Conservation (phyloP, 495 filamentous ascomycete genomes). For the Lindgomyces ingoldianus region DNA sequence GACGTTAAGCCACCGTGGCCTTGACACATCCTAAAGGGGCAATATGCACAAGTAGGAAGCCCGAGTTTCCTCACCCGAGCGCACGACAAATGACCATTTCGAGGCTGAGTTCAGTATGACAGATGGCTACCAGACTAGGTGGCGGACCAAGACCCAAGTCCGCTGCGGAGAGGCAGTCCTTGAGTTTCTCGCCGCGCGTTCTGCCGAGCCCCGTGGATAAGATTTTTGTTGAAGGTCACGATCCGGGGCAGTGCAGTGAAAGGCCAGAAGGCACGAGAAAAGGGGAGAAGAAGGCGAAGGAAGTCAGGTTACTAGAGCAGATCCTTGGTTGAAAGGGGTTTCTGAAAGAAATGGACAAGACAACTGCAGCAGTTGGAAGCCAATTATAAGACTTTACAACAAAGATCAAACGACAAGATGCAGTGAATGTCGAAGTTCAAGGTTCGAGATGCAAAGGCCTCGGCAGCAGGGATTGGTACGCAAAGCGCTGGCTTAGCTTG, state of each 20-base stretch:
- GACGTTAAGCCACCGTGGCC: background rate
- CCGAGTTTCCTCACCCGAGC: background rate
- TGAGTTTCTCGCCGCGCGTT: conserved; percentile 16
- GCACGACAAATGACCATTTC: background rate
- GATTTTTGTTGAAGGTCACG: conserved; percentile 10
- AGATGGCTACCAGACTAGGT: background rate
- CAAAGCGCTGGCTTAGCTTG: background rate
- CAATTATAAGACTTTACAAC: background rate
- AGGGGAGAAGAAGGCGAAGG: background rate
- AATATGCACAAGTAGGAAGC: background rate
- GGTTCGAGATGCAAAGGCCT: background rate
- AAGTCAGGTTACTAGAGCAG: background rate
- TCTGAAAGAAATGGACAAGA: background rate
- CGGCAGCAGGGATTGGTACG: background rate
- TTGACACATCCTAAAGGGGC: background rate
- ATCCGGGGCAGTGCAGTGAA: conserved; percentile 19
- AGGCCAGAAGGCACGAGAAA: conserved; percentile 12
- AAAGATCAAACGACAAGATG: background rate
- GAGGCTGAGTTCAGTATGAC: conserved; percentile 13
- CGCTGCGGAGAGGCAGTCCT: background rate
- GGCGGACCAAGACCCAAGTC: background rate
- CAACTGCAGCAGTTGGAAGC: background rate
- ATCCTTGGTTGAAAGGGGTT: too few species aligned
- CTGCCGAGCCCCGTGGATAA: conserved; percentile 19
- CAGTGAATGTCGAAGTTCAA: background rate